These are phyloP conservation scores for Cystobasidium onofrii DNA, from an alignment of 768 basidiomycete genomes.

Conservation along the genomic window DNA sequence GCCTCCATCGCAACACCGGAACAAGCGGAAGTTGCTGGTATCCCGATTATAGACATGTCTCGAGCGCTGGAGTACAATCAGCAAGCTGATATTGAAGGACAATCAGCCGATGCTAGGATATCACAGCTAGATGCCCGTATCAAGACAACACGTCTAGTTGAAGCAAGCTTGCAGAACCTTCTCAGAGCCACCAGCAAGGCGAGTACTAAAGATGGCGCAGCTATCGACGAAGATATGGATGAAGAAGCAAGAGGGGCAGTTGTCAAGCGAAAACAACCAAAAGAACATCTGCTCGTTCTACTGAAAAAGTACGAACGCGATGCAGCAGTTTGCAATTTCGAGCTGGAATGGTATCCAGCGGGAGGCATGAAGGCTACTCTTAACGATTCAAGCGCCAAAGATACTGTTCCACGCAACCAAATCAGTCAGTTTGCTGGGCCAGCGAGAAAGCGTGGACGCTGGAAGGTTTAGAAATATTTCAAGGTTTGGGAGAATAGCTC, in stretches of 20 bases:
- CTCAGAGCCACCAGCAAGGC: conserved; percentile 28
- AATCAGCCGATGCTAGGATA: conserved; percentile 7
- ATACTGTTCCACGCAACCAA: not conserved
- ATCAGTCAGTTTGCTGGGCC: conserved; percentile 3
- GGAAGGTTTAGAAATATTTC: conserved; percentile 5
- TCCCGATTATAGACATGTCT: conserved; percentile 16
- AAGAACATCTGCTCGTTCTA: not conserved
- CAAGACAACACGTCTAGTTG: conserved; percentile 29
- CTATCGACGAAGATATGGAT: not conserved
- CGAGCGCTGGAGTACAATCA: conserved; percentile 3
- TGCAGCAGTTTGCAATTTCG: conserved; percentile 25
- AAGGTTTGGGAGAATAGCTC: too few relatives aligned
- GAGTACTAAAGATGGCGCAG: not conserved
- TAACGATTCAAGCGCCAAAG: not conserved
- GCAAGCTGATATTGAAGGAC: not conserved
- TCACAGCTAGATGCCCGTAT: conserved; percentile 22
- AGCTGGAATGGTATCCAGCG: conserved; percentile 24
- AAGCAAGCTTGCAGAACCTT: conserved; percentile 32
- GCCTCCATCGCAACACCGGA: conserved; percentile 10
- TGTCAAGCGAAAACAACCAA: not conserved
- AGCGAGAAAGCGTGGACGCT: conserved; percentile 20
- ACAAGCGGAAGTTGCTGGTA: conserved; percentile 23
- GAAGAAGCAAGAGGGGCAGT: not conserved
- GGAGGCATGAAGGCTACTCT: not conserved
- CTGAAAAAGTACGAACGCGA: conserved; percentile 28